Evolutionary conservation across 148 eudicot genomes (phyloP), one percentile per base, ranked within the genome.

Genomic region (Mesembryanthemum crystallinum): DNA sequence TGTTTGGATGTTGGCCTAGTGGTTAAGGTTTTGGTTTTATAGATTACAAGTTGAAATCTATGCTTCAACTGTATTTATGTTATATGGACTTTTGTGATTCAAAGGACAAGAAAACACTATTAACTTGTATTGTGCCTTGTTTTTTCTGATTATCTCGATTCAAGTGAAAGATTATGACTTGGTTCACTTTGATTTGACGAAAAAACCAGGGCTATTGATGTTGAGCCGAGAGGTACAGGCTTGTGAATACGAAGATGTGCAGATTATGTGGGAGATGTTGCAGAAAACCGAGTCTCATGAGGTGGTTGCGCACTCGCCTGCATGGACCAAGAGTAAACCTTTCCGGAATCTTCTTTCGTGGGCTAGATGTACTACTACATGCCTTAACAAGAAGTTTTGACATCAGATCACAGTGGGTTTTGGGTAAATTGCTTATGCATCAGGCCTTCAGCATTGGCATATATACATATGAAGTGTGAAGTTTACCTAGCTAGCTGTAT

Each of bases 191-290:
- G 27, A 3, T 25, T 68, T 76, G 49, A 72, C 45, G 51, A 5
- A 45, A 27, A 59, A 45, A 59, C 29, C 79, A 76, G 78, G 82
- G 28, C 29, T 84, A 4, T 8, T 81, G 67, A 78, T 80, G 57
- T 29, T 84, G 30, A 81, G 73, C 37, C 74, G 49, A 66, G 86
- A 84, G 20, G 79, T 84, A 14, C 74, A 80, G 70, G 86, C 84
- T 14, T 84, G 86, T 74, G 86, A 84, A 45, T 84, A 81, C 39
- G 79, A 81, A 61, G 86, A 84, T 67, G 86, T 84, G 58, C 76
- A 75, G n/a, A 84, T 81, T 27, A 84, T 84, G 86, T 84, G 86
- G 86, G 86, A 84, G 73, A 80, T 84, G 86, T 39, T 84, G 60
- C 71, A 77, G 73, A 84, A 71, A 72, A 47, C 78, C 4, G 74